These are phyloP conservation scores for Candida yuanshanica DNA, from an alignment of 805 yeast genomes.

Conservation along the genomic window DNA sequence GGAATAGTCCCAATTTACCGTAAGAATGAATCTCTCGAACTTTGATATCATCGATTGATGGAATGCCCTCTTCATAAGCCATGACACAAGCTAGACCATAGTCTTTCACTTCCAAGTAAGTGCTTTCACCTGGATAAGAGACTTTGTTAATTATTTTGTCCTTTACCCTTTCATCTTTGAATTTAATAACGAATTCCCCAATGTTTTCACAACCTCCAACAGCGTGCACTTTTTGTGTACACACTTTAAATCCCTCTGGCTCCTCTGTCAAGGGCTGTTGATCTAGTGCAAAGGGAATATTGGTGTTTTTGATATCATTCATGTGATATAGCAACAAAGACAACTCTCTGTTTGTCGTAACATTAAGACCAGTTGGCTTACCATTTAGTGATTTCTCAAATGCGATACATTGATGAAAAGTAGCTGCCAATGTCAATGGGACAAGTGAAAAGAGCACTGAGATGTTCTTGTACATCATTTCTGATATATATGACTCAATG, in stretches of 20 bases:
- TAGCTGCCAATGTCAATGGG: not conserved
- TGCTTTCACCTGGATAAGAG: not conserved
- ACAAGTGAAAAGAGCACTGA: not conserved
- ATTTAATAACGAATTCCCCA: conserved; percentile 10
- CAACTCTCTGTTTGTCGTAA: not conserved
- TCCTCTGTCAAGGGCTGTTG: conserved; percentile 4
- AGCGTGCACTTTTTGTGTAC: conserved; percentile 8
- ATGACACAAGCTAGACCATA: conserved; percentile 9
- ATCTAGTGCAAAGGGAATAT: conserved; percentile 9
- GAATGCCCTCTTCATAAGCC: conserved; percentile 11
- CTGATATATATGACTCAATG: not conserved
- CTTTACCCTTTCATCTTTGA: conserved; percentile 1
- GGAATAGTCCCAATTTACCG: conserved; percentile 2
- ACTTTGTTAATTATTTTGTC: conserved; percentile 3
- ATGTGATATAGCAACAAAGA: conserved; percentile 10
- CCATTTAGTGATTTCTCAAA: conserved; percentile 26
- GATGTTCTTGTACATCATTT: not conserved
- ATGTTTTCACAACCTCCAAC: conserved; percentile 8
- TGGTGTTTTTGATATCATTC: conserved; percentile 6
- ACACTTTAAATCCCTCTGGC: conserved; percentile 10
- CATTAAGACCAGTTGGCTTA: conserved; percentile 15
- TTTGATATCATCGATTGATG: conserved; percentile 3
- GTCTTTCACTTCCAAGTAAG: not conserved
- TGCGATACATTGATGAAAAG: not conserved
- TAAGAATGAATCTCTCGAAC: conserved; percentile 6